Evolutionary conservation across 2,329 filamentous ascomycete species (phyloP).

Genomic region (Alternaria hordeiaustralica): DNA sequence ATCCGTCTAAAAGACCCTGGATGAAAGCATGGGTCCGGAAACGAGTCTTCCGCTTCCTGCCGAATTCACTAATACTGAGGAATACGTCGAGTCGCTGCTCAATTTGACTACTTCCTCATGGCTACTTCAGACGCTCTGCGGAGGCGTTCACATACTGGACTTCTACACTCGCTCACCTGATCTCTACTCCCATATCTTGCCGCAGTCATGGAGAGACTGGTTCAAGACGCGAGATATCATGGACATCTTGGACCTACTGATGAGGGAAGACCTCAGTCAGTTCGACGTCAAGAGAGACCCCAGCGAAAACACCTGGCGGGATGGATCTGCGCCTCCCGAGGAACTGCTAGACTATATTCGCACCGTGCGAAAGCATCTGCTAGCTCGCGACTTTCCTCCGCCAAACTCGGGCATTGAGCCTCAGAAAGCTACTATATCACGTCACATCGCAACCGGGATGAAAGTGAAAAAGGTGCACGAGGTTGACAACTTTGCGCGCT

Average conservation of each 20-base stretch:
- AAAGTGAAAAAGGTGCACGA: constrained; percentile 95
- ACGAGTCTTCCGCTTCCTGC: constrained; percentile 70
- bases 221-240: constrained; percentile 74
- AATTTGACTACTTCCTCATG: constrained; percentile 76
- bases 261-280: constrained; percentile 73
- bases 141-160: constrained; percentile 95
- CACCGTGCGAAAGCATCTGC: constrained; percentile 71
- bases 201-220: constrained; percentile 81
- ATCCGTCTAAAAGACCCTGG: constrained; percentile 14
- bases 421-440: constrained; percentile 66
- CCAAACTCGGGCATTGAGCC: constrained; percentile 26
- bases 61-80: constrained; percentile 73
- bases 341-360: constrained; percentile 75
- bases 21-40: constrained; percentile 54
- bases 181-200: constrained; percentile 78
- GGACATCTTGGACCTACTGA: constrained; percentile 78
- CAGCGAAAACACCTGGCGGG: constrained; percentile 47
- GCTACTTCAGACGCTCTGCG: constrained; percentile 86
- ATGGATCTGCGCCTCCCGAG: constrained; percentile 53
- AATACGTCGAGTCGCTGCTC: constrained; percentile 80
- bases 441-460: constrained; percentile 85
- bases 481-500: constrained; percentile 87
- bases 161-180: constrained; percentile 89
- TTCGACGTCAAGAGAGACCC: constrained; percentile 23
- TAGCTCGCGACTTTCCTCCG: constrained; percentile 66